Evolutionary conservation across 306 rosid species (phyloP).

Genomic region (Arachis stenosperma): DNA sequence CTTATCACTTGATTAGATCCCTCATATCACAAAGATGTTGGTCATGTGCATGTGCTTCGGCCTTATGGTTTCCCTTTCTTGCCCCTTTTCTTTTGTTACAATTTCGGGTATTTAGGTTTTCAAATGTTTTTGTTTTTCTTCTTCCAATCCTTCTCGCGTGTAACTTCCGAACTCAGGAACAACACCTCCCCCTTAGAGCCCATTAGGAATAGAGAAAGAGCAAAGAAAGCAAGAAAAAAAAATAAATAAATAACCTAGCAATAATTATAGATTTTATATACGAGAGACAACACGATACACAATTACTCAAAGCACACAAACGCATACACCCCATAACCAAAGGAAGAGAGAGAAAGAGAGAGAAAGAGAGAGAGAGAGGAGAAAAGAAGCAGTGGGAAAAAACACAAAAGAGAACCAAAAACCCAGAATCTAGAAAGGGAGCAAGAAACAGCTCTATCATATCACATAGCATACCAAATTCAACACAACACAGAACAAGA

Average conservation of each 20-base stretch:
- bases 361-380: not conserved
- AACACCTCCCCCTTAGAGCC: not conserved
- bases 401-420: conserved; percentile 36
- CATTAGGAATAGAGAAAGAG: conserved; percentile 14
- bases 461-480: conserved; percentile 17
- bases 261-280: conserved; percentile 4
- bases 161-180: conserved; percentile 37
- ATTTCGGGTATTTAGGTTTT: not conserved
- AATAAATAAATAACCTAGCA: conserved; percentile 17
- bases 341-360: conserved; percentile 23
- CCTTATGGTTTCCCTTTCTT: not conserved
- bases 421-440: conserved; percentile 47
- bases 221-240: not conserved
- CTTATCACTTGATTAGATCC: too few relatives aligned
- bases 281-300: conserved; percentile 24
- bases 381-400: conserved; percentile 17
- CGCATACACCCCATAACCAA: conserved; percentile 23
- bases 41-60: conserved; percentile 1
- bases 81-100: not conserved
- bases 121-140: too few relatives aligned
- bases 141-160: conserved; percentile 33
- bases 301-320: conserved; percentile 28
- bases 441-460: conserved; percentile 20
- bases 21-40: not conserved
- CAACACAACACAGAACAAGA: conserved; percentile 2